Conservation (phyloP, 2,329 filamentous ascomycete species). For the Epichloe gansuensis region DNA sequence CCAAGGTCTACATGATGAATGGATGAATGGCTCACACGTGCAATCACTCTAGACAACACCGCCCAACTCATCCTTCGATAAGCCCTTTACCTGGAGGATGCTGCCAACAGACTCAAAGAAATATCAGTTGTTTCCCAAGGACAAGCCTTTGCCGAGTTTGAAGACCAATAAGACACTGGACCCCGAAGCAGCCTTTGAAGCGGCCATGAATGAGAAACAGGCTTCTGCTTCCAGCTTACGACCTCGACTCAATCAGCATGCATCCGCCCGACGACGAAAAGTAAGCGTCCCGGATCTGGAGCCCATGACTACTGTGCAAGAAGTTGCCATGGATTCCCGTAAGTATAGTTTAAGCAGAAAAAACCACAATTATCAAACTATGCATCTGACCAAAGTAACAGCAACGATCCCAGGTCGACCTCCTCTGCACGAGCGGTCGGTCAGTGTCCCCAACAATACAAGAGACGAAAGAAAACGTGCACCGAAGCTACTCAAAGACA, state of each 20-base stretch:
- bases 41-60: conserved; percentile 4
- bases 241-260: conserved; percentile 45
- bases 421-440: conserved; percentile 51
- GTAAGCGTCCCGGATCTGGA: conserved; percentile 52
- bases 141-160: conserved; percentile 32
- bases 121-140: conserved; percentile 49
- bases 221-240: conserved; percentile 27
- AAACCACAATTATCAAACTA: background rate
- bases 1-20: background rate
- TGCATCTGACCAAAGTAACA: conserved; percentile 19
- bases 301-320: conserved; percentile 57
- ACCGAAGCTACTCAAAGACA: background rate
- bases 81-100: conserved; percentile 46
- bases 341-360: conserved; percentile 21
- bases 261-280: conserved; percentile 46
- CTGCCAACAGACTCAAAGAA: conserved; percentile 42
- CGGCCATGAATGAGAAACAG: conserved; percentile 30
- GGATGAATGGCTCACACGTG: conserved; percentile 2
- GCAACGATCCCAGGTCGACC: conserved; percentile 57
- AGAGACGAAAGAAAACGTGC: conserved; percentile 7
- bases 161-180: conserved; percentile 34
- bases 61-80: conserved; percentile 22
- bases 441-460: conserved; percentile 37
- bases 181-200: conserved; percentile 35
- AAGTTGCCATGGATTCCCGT: conserved; percentile 60